Base-by-base conservation (phyloP, 139 green algal species). In the Chlamydomonas urium region DNA sequence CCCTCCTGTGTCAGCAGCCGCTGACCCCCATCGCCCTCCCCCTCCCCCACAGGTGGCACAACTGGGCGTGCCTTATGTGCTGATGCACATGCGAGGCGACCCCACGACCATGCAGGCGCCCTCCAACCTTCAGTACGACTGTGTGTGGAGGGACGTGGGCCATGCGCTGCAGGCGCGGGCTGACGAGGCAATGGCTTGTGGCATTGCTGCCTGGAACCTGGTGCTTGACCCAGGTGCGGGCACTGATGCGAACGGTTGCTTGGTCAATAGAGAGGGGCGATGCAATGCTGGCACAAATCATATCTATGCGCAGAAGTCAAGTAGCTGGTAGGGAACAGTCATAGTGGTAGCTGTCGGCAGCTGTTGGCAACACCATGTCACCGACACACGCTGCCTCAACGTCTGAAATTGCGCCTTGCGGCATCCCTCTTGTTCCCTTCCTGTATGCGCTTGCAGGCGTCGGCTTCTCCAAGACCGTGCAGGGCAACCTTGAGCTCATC, bases 21-120 rank as follows among this genome's bases (percentile, higher is more conserved):
- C 42, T 50, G 42, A 50, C 10, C 42, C 42, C 10, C 42, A 50
- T 10, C 42, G 42, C 42, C 10, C 17, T 24, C 42, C 10, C 10
- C 42, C 10, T 17, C 42, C 42, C 21, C 24, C 14, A 21, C 79
- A 91, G 79, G 93, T 96, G 26, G 87, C 87, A 0, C 24, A 79
- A 28, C 78, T 96, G 34, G 85, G 86, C 1, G 89, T 97, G 66
- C 88, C 95, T 0, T 97, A 96, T 77, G 78, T 97, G 29, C 62
- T 97, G 33, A 98, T 97, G 93, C 95, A 99, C 86, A 96, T 96
- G 85, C 88, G 95, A 3, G 95, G 95, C 2, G 82, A 90, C 36
- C 89, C 91, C 0, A 68, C 29, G 19, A 94, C 86, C 38, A 98
- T 99, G 95, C 68, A 82, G 42, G 38, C 61, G 1, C 10, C 38